Evolutionary conservation across 192 early-diverging fungal species (phyloP), one percentile per base, ranked within the genome.

Genomic region (Coemansia sp.): DNA sequence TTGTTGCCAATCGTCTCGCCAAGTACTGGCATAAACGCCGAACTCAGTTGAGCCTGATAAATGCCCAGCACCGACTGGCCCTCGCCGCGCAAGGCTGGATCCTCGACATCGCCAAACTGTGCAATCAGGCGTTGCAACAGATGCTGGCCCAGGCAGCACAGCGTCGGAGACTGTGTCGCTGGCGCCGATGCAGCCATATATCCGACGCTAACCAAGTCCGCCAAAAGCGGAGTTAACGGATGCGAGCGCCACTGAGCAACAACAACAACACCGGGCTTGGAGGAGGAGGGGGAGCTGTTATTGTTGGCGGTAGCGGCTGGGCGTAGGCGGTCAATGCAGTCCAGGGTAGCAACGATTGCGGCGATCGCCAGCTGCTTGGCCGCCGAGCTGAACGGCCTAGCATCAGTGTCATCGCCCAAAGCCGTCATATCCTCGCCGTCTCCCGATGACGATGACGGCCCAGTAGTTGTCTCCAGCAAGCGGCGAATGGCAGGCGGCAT

Each of bases 21-120:
- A 38, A 86, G 46, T 1, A 90, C 91, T 2, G 98, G 93, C 15
- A 93, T 92, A 41, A 99, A 84, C 3, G 96, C 94, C 2, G 97
- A 90, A 29, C 86, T 90, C 47, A 99, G 92, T 71, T 98, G 96
- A 0, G 96, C 95, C 73, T 95, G 92, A 75, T 97, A 98, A 60
- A 98, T 94, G 60, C 91, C 92, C 54, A 99, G 82, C 0, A 98
- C 71, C 0, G 90, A 83, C 47, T 91, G 88, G 0, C 61, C 53
- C 5, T 71, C 68, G 40, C 89, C 96, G 15, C 89, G 90, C 59
- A 91, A 88, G 45, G 95, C 95, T 3, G 98, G 96, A 83, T 99
- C 98, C n/a, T 84, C 81, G 0, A 92, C 90, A 11, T 71, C 59
- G 14, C 87, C 63, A 76, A 93, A 98, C 76, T 85, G 79, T 63